phyloP scores from a whole-genome alignment of 176 grass and related monocot genomes.

The sorghum (Sorghum bicolor) region DNA sequence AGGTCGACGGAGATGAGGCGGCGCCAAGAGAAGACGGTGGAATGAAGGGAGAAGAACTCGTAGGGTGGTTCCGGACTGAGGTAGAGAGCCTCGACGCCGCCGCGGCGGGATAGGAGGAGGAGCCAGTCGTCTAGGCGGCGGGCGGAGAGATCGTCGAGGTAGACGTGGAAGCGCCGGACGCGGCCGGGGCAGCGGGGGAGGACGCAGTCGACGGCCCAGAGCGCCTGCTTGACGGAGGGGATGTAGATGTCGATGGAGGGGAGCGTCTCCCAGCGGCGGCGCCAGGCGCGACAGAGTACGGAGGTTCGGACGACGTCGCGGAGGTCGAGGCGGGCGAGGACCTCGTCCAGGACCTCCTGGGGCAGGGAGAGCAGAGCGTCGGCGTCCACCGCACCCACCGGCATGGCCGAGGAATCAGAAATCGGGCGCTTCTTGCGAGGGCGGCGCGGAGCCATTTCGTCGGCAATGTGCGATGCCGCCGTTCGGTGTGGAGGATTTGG shows the following conservation, averaged over 20 bases:
- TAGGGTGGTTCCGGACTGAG: background rate
- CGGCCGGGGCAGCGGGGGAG: slow-evolving; percentile 14
- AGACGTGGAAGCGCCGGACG: background rate
- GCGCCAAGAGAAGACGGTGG: slow-evolving; percentile 4
- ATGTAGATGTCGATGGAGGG: slow-evolving; percentile 9
- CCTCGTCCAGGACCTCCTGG: background rate
- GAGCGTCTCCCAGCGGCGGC: slow-evolving; percentile 25
- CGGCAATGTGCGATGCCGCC: background rate
- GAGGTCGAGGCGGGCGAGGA: slow-evolving; percentile 22
- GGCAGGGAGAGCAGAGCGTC: slow-evolving; percentile 16
- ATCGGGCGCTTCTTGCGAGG: background rate
- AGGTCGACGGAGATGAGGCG: background rate
- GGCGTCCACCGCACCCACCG: background rate
- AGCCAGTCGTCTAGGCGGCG: slow-evolving; percentile 18
- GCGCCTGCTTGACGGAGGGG: background rate
- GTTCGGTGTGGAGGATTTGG: background rate
- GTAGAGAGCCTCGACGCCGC: background rate
- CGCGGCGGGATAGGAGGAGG: slow-evolving; percentile 9
- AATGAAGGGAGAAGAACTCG: background rate
- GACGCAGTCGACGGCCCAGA: background rate
- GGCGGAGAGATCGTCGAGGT: background rate
- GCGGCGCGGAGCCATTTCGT: background rate
- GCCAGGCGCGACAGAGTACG: slow-evolving; percentile 34
- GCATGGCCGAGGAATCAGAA: background rate
- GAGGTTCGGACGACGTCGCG: slow-evolving; percentile 27